These are phyloP conservation scores for Debaryomyces tyrocola DNA, from an alignment of 805 yeast genomes.

Conservation along the genomic window DNA sequence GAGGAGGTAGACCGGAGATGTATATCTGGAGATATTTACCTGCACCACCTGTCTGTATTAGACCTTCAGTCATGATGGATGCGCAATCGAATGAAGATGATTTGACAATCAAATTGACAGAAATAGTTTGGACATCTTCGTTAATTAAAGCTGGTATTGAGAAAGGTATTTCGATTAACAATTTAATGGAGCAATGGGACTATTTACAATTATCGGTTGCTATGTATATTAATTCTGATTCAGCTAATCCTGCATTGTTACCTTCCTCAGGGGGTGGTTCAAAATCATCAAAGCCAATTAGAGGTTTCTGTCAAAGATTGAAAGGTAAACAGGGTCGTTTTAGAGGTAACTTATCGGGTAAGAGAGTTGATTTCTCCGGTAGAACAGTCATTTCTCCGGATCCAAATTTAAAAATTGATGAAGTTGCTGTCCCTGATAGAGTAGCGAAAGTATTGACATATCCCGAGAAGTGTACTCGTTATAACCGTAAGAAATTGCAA, in stretches of 20 bases:
- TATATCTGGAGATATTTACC: conserved; percentile 97
- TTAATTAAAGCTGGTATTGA: conserved; percentile 92
- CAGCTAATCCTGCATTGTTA: conserved; percentile 75
- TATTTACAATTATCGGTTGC: conserved; percentile 93
- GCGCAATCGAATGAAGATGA: conserved; percentile 96
- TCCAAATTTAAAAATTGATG: conserved; percentile 91
- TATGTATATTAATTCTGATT: conserved; percentile 95
- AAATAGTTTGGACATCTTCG: conserved; percentile 95
- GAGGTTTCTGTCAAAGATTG: conserved; percentile 95
- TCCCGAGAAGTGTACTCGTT: conserved; percentile 91
- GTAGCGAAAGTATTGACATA: conserved; percentile 94
- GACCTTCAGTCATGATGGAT: conserved; percentile 95
- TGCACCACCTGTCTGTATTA: conserved; percentile 97
- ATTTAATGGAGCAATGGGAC: conserved; percentile 99
- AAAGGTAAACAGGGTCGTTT: conserved; percentile 99
- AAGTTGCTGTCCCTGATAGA: conserved; percentile 97
- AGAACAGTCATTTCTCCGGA: conserved; percentile 99
- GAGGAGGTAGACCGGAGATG: conserved; percentile 92
- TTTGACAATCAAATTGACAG: conserved; percentile 91
- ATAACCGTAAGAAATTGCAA: conserved; percentile 78
- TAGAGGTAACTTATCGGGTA: conserved; percentile 96
- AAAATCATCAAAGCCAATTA: conserved; percentile 71
- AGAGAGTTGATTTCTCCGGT: conserved; percentile 97
- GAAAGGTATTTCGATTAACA: conserved; percentile 89
- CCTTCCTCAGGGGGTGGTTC: conserved; percentile 62